Evolutionary conservation across 345 rosid species (phyloP), one percentile per base, ranked within the genome.

Genomic region (Gossypium raimondii): DNA sequence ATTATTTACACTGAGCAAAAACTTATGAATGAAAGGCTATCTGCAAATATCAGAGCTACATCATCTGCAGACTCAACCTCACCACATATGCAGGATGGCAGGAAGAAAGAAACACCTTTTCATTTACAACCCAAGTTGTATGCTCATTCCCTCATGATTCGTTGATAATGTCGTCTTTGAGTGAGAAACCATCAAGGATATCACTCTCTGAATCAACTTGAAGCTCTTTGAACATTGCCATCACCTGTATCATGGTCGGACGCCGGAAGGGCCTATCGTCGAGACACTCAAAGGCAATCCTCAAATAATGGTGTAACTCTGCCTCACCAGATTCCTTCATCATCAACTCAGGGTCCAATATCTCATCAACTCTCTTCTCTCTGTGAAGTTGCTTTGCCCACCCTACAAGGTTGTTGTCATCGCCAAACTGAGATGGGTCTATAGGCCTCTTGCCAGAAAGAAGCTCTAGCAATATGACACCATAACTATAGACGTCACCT

Each of bases 201-300:
- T 92, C 97, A 69, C 82, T 85, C 73, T 87, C 98, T 50, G 98
- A 81, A 76, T 94, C 97, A 45, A 81, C 92, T 76, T 87, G 92
- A 71, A 92, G 91, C 85, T 94, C 98, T 79, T 94, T 94, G 81
- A 92, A 94, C 98, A 87, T 92, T 0, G 97, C 86, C 98, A 94
- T 94, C 73, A 94, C 97, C 76, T 94, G 92, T 61, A 94, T 89
- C 97, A 94, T 94, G 34, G 97, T 94, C 3, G 98, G 98, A 44
- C 98, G 75, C 75, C 84, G 84, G 75, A 82, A 85, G 17, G 97
- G 95, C 86, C 95, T 85, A 73, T 94, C 98, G 34, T 94, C 98
- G 11, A 94, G 89, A 86, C 98, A 94, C 75, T 88, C 91, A 25
- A 92, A 94, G 20, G 98, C 95, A 2, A 94, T 89, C 73, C 81